Evolutionary conservation across 1,284 basidiomycete genomes (phyloP).

Genomic region (Malassezia equina): DNA sequence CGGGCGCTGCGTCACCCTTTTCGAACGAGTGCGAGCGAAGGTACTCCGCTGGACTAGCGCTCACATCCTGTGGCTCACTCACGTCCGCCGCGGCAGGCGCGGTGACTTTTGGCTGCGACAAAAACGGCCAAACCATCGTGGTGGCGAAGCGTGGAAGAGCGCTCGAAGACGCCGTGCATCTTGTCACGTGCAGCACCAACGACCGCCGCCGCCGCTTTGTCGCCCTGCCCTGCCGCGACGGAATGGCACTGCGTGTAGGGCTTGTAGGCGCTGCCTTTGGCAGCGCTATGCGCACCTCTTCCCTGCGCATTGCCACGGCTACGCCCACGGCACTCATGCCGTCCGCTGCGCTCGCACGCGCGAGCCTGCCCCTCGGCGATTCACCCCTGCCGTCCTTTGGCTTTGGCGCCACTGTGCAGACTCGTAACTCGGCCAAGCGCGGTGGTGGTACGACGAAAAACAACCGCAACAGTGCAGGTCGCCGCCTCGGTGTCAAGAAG

Average conservation of each 20-base stretch:
- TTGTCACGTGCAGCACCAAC: background rate
- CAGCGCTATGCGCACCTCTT: conserved; percentile 18
- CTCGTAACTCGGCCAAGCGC: conserved; percentile 46
- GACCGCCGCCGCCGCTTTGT: background rate
- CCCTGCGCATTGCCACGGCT: conserved; percentile 28
- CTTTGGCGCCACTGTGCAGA: conserved; percentile 41
- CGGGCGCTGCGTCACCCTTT: conserved; percentile 45
- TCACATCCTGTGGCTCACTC: background rate
- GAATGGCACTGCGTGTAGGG: background rate
- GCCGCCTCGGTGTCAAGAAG: conserved; percentile 44
- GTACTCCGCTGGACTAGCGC: conserved; percentile 17
- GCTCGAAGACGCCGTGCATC: background rate
- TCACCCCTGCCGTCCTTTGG: conserved; percentile 28
- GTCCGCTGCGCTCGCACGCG: conserved; percentile 2
- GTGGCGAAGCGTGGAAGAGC: conserved; percentile 2
- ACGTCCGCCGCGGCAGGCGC: background rate
- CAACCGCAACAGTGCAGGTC: conserved; percentile 45
- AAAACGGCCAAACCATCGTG: conserved; percentile 15
- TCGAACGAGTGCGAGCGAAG: conserved; percentile 29
- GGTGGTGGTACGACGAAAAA: conserved; percentile 47
- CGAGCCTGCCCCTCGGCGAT: conserved; percentile 5
- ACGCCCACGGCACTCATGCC: conserved; percentile 7
- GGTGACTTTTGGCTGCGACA: background rate
- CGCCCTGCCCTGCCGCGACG: background rate
- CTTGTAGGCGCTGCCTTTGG: background rate